phyloP scores from a whole-genome alignment of 225 moss, liverwort and hornwort species.

The Marchantia paleacea region DNA sequence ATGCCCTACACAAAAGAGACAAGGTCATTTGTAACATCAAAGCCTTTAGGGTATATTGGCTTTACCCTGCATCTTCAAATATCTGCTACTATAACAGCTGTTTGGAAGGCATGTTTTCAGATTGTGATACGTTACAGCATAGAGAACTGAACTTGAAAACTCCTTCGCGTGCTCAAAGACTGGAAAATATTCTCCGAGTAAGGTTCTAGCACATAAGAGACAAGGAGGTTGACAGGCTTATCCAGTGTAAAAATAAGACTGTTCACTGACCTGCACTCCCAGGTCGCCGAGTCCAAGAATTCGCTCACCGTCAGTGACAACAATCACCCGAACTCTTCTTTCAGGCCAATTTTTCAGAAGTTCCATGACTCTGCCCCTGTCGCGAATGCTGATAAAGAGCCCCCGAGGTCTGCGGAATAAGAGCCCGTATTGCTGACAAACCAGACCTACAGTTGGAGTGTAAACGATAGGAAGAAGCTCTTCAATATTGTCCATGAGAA shows the following conservation, averaged over 20 bases:
- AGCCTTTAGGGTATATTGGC: neutral
- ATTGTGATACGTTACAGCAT: too few species aligned
- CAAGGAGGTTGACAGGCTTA: neutral
- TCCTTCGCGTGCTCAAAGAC: neutral
- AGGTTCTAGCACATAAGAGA: too few species aligned
- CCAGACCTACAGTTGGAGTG: constrained; percentile 74
- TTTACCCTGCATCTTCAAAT: neutral
- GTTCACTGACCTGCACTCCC: constrained; percentile 58
- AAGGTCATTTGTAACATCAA: neutral
- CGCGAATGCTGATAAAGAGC: constrained; percentile 68
- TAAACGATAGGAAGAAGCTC: constrained; percentile 81
- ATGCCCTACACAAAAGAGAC: constrained; percentile 48
- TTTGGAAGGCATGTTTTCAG: neutral
- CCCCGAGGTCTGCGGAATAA: constrained; percentile 79
- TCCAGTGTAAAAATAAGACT: neutral
- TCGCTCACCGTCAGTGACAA: constrained; percentile 83
- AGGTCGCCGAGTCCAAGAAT: constrained; percentile 86
- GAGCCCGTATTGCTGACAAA: constrained; percentile 78
- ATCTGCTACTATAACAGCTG: neutral
- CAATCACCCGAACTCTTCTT: constrained; percentile 67
- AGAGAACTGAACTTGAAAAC: neutral
- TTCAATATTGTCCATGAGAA: constrained; percentile 70
- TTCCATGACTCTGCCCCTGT: constrained; percentile 75
- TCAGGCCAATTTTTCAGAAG: constrained; percentile 83
- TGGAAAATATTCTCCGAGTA: too few species aligned